Base-by-base conservation (phyloP, 176 grass and related monocot genomes). In the Bonia amplexicaulis region DNA sequence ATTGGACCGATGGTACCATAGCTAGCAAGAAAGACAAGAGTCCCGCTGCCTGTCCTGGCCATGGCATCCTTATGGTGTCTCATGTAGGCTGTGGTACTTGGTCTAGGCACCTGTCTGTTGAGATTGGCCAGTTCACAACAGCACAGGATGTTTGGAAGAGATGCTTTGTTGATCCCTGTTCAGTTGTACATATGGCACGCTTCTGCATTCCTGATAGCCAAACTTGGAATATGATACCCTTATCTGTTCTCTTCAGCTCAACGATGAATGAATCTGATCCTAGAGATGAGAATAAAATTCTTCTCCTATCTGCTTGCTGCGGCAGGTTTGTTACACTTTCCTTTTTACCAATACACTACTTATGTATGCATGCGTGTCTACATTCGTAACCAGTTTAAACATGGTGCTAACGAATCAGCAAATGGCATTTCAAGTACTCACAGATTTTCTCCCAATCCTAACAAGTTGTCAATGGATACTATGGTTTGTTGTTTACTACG, bases 201-300 rank as follows among this genome's bases (percentile, higher is more conserved):
- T 95, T 92, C 86, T 98, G 96, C 85, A 95, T 98, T 82, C 91
- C 93, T 58, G 96, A 98, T 79, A 98, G 93, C 84, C 93, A 98
- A 84, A 90, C 87, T 42, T 98, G 96, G 96, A 84, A 98, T 74
- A 85, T 93, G 82, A 93, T 98, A 73, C 93, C 96, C 2, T 77
- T 98, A 58, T 98, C 96, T 63, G 46, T 71, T 73, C 76, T 88
- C 37, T 98, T 93, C 35, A 78, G 71, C 68, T 87, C 89, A 66
- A 95, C 85, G 1, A 76, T 59, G 0, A 82, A 87, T 29, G 82
- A 83, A 80, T 76, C 73, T 69, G 82, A 90, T 82, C n/a, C 19
- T 80, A 90, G 44, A 79, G 84, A 92, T 85, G 87, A 80, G 71
- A 83, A 82, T 49, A 77, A 66, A 84, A 80, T 98, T 66, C 85